Evolutionary conservation across 345 rosid species (phyloP), one percentile per base, ranked within the genome.

Genomic region (Citrus maxima): DNA sequence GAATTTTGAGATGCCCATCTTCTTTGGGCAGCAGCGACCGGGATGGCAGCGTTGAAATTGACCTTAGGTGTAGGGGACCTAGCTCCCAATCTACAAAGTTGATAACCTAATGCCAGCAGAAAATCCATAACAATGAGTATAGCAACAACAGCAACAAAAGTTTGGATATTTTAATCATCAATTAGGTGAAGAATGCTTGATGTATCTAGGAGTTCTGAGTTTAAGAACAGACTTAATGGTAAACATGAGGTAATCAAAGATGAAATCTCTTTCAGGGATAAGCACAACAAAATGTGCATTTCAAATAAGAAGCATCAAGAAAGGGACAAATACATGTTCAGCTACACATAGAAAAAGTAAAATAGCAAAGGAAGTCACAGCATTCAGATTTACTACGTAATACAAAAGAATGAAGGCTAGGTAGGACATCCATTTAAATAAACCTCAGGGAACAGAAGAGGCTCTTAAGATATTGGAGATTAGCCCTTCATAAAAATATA

Each of bases 1-100:
- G 88, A 79, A 58, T 93, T 84, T 83, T 86, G 85, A 79, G 92
- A 93, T 75, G 89, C 90, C 90, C 93, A 92, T 78, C 92, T 88
- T 76, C 65, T 81, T 54, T 83, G 90, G 64, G 61, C 75, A 61
- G 83, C 72, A 34, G 79, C 56, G 22, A 79, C 54, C 24, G 40
- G 86, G 60, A 71, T 10, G 14, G 65, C 59, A 62, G 81, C 5
- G 70, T 79, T 56, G 83, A 77, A 70, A 80, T 78, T 78, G 22
- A 77, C 77, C 82, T 55, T 78, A 19, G 82, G 84, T 25, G 68
- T 58, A 73, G 71, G 59, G 38, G 90, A 74, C 82, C 86, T 78
- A 68, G 85, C 76, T 25, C 81, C 82, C 80, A 76, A 77, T 64
- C 80, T 81, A 67, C 80, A 66, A 72, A 80, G 79, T 27, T 55